Evolutionary conservation across 2,329 filamentous ascomycete species (phyloP).

Genomic region (Microsporum audouinii): DNA sequence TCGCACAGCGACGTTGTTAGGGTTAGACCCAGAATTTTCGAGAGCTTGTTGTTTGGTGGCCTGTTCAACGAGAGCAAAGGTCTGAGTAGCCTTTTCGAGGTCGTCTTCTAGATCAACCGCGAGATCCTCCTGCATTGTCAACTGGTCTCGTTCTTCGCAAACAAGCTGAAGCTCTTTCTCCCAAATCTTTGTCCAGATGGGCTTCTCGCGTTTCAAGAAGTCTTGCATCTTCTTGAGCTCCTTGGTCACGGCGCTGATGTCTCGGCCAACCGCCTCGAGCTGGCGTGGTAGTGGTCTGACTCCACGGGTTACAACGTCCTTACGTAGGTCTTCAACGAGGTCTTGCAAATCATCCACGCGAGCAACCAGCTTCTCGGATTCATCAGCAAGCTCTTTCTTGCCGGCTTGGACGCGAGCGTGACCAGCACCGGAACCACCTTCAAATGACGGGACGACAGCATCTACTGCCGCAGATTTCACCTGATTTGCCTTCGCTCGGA

Average conservation of each 20-base stretch:
- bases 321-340: conserved; percentile 87
- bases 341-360: conserved; percentile 97
- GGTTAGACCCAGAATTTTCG: conserved; percentile 41
- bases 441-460: conserved; percentile 57
- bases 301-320: conserved; percentile 87
- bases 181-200: conserved; percentile 98
- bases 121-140: conserved; percentile 93
- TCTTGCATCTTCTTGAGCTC: conserved; percentile 93
- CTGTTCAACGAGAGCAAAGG: conserved; percentile 89
- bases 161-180: conserved; percentile 94
- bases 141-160: conserved; percentile 85
- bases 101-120: conserved; percentile 87
- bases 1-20: conserved; percentile 34
- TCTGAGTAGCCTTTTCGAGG: conserved; percentile 85
- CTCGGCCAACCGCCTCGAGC: conserved; percentile 78
- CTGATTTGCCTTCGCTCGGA: conserved; percentile 68
- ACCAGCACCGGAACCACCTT: conserved; percentile 72
- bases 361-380: conserved; percentile 81
- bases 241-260: conserved; percentile 67
- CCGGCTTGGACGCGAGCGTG: conserved; percentile 74
- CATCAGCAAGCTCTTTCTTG: conserved; percentile 73
- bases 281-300: conserved; percentile 84
- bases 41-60: conserved; percentile 92
- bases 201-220: conserved; percentile 76
- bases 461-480: conserved; percentile 68